Base-by-base conservation (phyloP, 2,329 filamentous ascomycete species). In the Claviceps africana region DNA sequence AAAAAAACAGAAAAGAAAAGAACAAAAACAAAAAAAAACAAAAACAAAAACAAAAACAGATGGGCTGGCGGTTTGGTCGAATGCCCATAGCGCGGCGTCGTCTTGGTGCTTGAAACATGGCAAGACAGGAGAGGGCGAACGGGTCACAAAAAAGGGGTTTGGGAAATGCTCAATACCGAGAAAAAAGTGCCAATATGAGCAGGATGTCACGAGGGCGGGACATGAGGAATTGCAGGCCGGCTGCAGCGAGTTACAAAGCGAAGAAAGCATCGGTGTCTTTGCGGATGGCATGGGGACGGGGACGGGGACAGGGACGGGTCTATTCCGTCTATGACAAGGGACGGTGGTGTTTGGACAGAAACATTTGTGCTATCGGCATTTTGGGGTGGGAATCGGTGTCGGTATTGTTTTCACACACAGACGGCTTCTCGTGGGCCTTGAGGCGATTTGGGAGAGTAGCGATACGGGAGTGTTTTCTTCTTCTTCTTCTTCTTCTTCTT, bases 31-130 rank as follows among this genome's bases (percentile, higher is more conserved):
- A n/a, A n/a, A n/a, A n/a, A n/a, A n/a, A n/a, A n/a, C n/a, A n/a
- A n/a, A n/a, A n/a, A n/a, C n/a, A n/a, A n/a, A n/a, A n/a, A n/a
- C n/a, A n/a, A n/a, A n/a, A 25, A 13, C 25, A 25, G 19, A 43
- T 30, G 25, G 40, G n/a, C 11, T 11, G 43, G 28, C 30, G 43
- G 7, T 44, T 45, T 11, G 47, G 43, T 48, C 13, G 40, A 45
- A 48, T 50, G 47, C 45, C 44, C 49, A 44, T 40, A 44, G 50
- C 50, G n/a, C 47, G 50, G 53, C 53, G 50, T 54, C 50, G 42
- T 40, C 25, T 33, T 51, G 47, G n/a, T 47, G 22, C 30, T 47
- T 39, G 22, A 19, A 25, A 39, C 4, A 47, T 37, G 13, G 4
- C 15, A 11, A 25, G 48, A 4, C 4, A 15, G 40, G 30, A 45